Evolutionary conservation across 176 grass and related monocot species (phyloP), one percentile per base, ranked within the genome.

Genomic region (Puccinellia tenuiflora): DNA sequence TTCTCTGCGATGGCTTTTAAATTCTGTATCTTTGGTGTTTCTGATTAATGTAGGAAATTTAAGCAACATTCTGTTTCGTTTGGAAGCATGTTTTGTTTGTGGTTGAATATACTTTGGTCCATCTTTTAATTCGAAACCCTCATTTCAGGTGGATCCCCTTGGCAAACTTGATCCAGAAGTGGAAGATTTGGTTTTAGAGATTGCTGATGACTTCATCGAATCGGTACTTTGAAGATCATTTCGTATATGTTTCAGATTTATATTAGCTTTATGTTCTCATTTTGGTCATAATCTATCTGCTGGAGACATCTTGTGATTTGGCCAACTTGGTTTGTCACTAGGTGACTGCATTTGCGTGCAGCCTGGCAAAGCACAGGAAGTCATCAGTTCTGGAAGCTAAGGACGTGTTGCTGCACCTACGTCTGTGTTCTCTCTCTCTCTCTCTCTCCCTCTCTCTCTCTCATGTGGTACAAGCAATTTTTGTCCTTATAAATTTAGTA

Each of bases 351-450:
- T 94, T 96, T 86, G 91, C 97, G 0, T 92, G 91, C 60, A 85
- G 56, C 79, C 91, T 99, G 79, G 93, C 97, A 76, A 99, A 99
- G 75, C 97, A 99, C 64, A 82, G 97, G 60, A 94, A 96, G 81
- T 99, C 97, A 21, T 94, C 93, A 26, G 86, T 85, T 68, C 75
- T 99, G 51, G 97, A 99, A 79, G 72, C 89, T 5, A 99, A 99
- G 79, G 97, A 99, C 78, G 82, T 99, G 66, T 65, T 90, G 86
- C 88, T 99, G 61, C 91, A 95, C 89, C 76, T 99, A 89, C 91
- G 97, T 99, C 66, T 73, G 84, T 85, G 65, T 29, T 25, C 30
- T 0, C 51, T 48, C 53, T 48, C 51, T 76, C 61, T 21, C 28
- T 35, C 29, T 22, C 68, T 39, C 51, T 68, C n/a, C n/a, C n/a